A percentile compares a stretch with the other conserved stretches of the same genome.
phyloP scores from a whole-genome alignment of 1,139 yeast genomes.

The Pichia kudriavzevii region DNA sequence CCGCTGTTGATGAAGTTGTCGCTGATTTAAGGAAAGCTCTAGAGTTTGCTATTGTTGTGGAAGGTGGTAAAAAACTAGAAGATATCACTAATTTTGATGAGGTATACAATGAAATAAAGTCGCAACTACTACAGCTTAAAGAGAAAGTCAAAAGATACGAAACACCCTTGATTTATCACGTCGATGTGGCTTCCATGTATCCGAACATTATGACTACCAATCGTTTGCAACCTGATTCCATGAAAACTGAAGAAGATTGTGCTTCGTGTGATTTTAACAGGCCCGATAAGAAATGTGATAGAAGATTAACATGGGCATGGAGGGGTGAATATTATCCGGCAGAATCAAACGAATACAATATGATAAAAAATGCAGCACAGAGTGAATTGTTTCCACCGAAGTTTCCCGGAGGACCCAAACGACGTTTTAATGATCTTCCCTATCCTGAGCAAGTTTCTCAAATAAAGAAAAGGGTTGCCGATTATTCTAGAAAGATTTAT shows the following conservation, averaged over 20 bases:
- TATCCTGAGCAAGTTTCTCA: conserved; percentile 71
- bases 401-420: conserved; percentile 46
- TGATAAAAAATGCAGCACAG: conserved; percentile 79
- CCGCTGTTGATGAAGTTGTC: conserved; percentile 74
- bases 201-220: conserved; percentile 98
- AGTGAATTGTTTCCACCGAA: conserved; percentile 69
- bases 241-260: conserved; percentile 92
- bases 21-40: conserved; percentile 69
- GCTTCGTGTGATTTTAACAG: conserved; percentile 96
- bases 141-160: conserved; percentile 61
- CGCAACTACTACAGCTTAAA: conserved; percentile 49
- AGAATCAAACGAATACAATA: conserved; percentile 80
- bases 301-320: conserved; percentile 96
- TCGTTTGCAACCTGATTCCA: conserved; percentile 95
- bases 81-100: conserved; percentile 80
- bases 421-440: conserved; percentile 67
- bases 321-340: conserved; percentile 95
- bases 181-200: conserved; percentile 99
- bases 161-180: conserved; percentile 86
- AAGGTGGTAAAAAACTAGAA: conserved; percentile 59
- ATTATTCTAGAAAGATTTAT: conserved; percentile 78
- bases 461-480: conserved; percentile 73
- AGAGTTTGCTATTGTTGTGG: conserved; percentile 78
- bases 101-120: conserved; percentile 50
- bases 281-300: conserved; percentile 89